Conservation (phyloP, 2,329 filamentous ascomycete species). For the Seiridium unicorne region DNA sequence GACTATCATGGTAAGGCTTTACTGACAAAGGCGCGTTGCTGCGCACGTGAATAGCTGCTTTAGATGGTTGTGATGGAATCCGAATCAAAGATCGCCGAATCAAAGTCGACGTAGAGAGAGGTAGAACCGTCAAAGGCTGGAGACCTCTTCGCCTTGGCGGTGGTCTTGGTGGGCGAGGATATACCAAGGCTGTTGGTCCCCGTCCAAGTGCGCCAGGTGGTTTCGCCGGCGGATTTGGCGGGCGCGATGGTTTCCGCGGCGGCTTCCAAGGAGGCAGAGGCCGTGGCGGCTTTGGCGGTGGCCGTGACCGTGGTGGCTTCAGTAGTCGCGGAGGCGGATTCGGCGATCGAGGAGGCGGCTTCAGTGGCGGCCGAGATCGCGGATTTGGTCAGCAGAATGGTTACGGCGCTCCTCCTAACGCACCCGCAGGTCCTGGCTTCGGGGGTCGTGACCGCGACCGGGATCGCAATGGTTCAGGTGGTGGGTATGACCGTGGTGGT, state of each 20-base stretch:
- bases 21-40: constrained; percentile 66
- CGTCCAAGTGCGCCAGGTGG: constrained; percentile 66
- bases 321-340: constrained; percentile 50
- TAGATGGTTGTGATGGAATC: constrained; percentile 82
- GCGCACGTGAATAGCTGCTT: constrained; percentile 74
- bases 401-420: constrained; percentile 54
- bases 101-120: constrained; percentile 93
- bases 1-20: constrained; percentile 54
- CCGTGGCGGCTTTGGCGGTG: constrained; percentile 42
- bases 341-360: constrained; percentile 45
- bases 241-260: constrained; percentile 56
- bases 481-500: constrained; percentile 57
- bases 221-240: constrained; percentile 55
- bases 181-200: constrained; percentile 77
- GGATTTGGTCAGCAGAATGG: constrained; percentile 43
- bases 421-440: constrained; percentile 58
- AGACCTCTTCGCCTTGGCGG: constrained; percentile 88
- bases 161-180: constrained; percentile 86
- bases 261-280: constrained; percentile 50
- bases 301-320: constrained; percentile 52
- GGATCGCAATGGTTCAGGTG: constrained; percentile 45
- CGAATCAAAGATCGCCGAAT: constrained; percentile 90
- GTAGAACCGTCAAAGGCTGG: constrained; percentile 92
- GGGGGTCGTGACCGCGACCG: constrained; percentile 47
- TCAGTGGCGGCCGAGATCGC: constrained; percentile 45